Base-by-base conservation (phyloP, 2,329 filamentous ascomycete species). In the Raffaelea ambrosiae region DNA sequence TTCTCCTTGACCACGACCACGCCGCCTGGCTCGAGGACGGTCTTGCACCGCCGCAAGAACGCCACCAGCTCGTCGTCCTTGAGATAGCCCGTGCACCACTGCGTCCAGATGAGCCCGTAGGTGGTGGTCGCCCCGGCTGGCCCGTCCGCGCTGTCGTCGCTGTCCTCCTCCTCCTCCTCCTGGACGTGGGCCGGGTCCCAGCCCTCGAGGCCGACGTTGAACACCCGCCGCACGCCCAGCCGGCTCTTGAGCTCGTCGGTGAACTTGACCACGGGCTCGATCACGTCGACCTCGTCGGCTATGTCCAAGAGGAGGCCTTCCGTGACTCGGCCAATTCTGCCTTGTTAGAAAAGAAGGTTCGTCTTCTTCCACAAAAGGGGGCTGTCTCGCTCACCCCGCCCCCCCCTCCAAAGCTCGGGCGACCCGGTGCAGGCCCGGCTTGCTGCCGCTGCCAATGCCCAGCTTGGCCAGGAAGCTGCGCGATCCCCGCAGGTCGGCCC, bases 41-140 rank as follows among this genome's bases (percentile, higher is more conserved):
- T 56, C 43, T 72, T 74, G 61, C 86, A 86, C 22, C 78, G 71
- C 48, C 67, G 56, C 16, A 96, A 65, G 58, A 83, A 95, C 2
- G 67, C 68, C 1, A 85, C 70, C 4, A 96, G 61, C 61, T 94
- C 81, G 8, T 65, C 66, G 60, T 95, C 88, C 0, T 78, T 88
- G 47, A 95, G 68, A 63, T 96, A 84, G 21, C 87, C 85, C 8
- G 91, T 65, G 63, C 89, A 96, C 89, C 90, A 95, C 64, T 96
- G 90, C 46, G 79, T 84, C 87, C 88, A 95, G 51, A 96, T 81
- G 41, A 95, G 63, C 61, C 90, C 84, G 64, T 96, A 96, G 43
- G 16, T 13, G 26, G 9, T 64, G 57, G 10, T 60, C 68, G 2
- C 65, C 58, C 1, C 57, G 65, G 1, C 22, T 20, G 16, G 43